phyloP scores from a whole-genome alignment of 108 stramenopile genomes.

The Schizochytrium sp. region DNA sequence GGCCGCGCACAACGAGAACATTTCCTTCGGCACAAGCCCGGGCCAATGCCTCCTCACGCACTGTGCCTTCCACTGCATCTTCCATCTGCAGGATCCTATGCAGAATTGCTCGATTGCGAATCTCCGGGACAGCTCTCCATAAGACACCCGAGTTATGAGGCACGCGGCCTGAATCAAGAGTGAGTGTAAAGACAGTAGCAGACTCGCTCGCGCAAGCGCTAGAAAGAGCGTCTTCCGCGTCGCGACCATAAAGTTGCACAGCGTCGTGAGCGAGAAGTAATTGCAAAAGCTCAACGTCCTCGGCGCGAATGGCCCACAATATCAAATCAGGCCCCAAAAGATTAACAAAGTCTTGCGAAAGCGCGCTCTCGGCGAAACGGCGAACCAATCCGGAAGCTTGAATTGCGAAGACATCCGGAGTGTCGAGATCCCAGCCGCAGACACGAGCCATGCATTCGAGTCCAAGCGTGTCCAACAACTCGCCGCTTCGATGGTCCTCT shows the following conservation, averaged over 20 bases:
- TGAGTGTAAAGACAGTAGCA: not conserved
- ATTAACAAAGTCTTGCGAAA: not conserved
- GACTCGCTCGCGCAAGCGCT: not conserved
- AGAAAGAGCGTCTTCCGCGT: not conserved
- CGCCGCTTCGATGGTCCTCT: no score
- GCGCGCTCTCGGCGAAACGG: no score
- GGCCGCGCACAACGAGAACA: not conserved
- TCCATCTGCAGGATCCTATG: not conserved
- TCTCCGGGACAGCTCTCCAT: not conserved
- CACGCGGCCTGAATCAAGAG: not conserved
- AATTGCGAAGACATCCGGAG: no score
- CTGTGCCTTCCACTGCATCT: not conserved
- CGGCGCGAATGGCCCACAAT: not conserved
- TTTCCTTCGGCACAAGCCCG: not conserved
- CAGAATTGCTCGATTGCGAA: not conserved
- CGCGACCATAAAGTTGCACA: not conserved
- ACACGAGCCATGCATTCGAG: not conserved
- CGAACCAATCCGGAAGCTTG: no score
- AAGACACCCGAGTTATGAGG: not conserved
- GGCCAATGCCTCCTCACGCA: not conserved
- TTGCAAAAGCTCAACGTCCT: not conserved
- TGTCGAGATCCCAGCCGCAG: not conserved
- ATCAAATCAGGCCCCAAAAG: not conserved
- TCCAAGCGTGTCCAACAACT: no score
- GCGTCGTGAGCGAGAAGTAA: not conserved